phyloP scores from a whole-genome alignment of 371 early-diverging fungal species.

The Nematocida major region DNA sequence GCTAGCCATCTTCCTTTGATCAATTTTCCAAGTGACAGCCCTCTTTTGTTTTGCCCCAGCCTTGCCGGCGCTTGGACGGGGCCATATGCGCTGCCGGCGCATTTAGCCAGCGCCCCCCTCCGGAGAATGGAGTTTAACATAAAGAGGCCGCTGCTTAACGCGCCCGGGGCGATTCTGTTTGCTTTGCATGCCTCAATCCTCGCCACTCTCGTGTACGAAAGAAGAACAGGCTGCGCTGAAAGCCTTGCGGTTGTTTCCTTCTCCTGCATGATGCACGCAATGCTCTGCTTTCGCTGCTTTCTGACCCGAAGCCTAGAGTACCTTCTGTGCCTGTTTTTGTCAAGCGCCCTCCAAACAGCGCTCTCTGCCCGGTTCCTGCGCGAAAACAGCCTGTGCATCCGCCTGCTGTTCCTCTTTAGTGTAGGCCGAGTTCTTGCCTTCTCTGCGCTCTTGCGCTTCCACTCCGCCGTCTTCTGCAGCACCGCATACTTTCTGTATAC shows the following conservation, averaged over 20 bases:
- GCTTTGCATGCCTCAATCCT: too few relatives aligned
- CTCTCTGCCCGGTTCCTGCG: background rate
- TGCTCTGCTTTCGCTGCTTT: background rate
- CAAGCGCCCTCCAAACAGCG: background rate
- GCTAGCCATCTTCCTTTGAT: background rate
- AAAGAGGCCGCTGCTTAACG: too few relatives aligned
- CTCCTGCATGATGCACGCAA: background rate
- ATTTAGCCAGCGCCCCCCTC: too few relatives aligned
- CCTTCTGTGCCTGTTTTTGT: background rate
- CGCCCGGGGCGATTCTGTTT: too few relatives aligned
- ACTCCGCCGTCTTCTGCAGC: background rate
- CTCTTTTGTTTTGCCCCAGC: background rate
- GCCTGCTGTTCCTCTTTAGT: background rate
- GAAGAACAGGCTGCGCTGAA: background rate
- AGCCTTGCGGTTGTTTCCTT: background rate
- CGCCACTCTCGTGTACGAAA: too few relatives aligned
- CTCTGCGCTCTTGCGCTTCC: background rate
- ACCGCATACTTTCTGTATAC: background rate
- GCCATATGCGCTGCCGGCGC: too few relatives aligned
- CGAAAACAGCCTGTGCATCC: background rate
- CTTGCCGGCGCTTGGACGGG: too few relatives aligned
- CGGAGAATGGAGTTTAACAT: too few relatives aligned
- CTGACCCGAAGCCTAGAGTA: conserved; percentile 2
- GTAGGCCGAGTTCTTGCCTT: background rate
- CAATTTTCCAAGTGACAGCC: background rate